Base-by-base conservation (phyloP, 2,329 filamentous ascomycete species). In the Penicillium sp. region DNA sequence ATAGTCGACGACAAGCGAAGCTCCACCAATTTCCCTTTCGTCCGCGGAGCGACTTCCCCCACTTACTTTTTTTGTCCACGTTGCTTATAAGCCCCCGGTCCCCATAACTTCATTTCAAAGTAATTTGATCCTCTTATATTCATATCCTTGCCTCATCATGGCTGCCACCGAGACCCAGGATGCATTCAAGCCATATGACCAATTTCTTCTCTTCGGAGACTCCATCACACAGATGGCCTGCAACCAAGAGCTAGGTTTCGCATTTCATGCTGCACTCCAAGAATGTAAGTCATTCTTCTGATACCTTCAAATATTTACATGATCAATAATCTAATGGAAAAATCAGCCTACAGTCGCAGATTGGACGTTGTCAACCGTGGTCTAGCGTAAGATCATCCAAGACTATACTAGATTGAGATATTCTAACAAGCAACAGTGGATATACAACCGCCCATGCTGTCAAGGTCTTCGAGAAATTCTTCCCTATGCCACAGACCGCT, bases 331-430 rank as follows among this genome's bases (percentile, higher is more conserved):
- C 57, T 66, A 22, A 51, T 38, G 17, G 26, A 30, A 26, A 19
- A 48, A 17, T 64, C 12, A 93, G 90, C 83, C 54, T 92, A 90
- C 69, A 83, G 85, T 47, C 85, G 93, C 55, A 84, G 86, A 35
- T 80, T 94, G 14, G 94, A 97, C 75, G 85, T 97, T 44, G 78
- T 97, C 66, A 96, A 97, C 72, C 85, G 91, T 42, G 94, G 94
- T 5, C 85, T 95, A 60, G 89, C 85, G 65, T 84, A 72, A 61
- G 68, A 53, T 40, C 17, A 42, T 26, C 33, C 25, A 52, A 10
- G 19, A 3, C 30, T 31, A 55, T 56, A 25, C 38, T 17, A 57
- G 53, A 40, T 52, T 40, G 31, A 52, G 44, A 11, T 6, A 22
- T 49, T 17, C 38, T 30, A 37, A 45, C 11, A 40, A 9, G 9